Evolutionary conservation across 2,329 filamentous ascomycete genomes (phyloP).

Genomic region (Juglanconis juglandina): DNA sequence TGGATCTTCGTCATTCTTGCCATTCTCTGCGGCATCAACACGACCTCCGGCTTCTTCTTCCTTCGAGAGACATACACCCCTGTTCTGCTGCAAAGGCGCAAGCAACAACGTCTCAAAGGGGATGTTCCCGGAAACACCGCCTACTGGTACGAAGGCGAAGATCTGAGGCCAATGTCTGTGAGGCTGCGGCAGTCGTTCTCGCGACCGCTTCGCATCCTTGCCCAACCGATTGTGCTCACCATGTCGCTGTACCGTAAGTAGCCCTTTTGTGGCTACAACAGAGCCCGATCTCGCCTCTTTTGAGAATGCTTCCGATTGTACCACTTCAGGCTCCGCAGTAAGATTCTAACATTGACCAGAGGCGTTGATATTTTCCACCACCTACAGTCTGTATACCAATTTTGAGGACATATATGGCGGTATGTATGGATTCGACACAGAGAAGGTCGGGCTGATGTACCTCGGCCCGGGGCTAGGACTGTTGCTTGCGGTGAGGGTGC

Average conservation of each 20-base stretch:
- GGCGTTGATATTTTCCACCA: slow-evolving; percentile 11
- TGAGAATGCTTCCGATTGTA: no score
- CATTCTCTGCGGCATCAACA: slow-evolving; percentile 10
- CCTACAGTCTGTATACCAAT: slow-evolving; percentile 12
- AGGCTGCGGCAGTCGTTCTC: slow-evolving; percentile 5
- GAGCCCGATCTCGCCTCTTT: no score
- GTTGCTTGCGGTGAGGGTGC: slow-evolving; percentile 7
- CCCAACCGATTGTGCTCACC: slow-evolving; percentile 12
- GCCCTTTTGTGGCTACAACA: no score
- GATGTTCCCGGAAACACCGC: background rate
- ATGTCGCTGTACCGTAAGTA: slow-evolving; percentile 4
- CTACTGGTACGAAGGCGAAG: slow-evolving; percentile 8
- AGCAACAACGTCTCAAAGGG: background rate
- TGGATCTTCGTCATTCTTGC: slow-evolving; percentile 13
- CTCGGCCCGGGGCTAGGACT: slow-evolving; percentile 9
- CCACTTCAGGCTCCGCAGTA: no score
- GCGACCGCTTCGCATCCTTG: slow-evolving; percentile 12
- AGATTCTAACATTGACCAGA: background rate
- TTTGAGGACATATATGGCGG: slow-evolving; percentile 12
- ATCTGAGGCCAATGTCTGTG: slow-evolving; percentile 1
- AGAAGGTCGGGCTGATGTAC: slow-evolving; percentile 12
- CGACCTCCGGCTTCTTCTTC: slow-evolving; percentile 5
- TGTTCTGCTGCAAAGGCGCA: slow-evolving; percentile 2
- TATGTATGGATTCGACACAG: slow-evolving; percentile 12
- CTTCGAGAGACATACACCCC: slow-evolving; percentile 10